Percentiles rank a stretch among this genome's conserved stretches.
These are phyloP conservation scores for Melocanna baccifera DNA, from an alignment of 176 grass and related monocot genomes.

Conservation along the genomic window DNA sequence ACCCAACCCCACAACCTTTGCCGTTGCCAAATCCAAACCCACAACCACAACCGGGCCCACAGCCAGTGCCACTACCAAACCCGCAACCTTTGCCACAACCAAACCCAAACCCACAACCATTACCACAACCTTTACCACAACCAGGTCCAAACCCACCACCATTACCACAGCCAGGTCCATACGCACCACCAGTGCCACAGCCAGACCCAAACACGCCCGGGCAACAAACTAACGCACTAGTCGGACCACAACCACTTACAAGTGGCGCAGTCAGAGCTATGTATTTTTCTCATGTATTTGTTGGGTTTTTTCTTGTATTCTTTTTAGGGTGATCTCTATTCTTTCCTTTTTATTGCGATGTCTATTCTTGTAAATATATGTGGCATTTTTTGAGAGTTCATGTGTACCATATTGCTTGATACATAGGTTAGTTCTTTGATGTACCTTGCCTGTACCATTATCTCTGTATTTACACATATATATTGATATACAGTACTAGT, in stretches of 20 bases:
- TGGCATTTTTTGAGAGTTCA: not conserved
- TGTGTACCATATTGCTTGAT: not conserved
- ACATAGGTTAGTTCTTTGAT: not conserved
- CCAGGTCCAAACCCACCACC: not conserved
- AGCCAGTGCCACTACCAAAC: not conserved
- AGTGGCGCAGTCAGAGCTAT: not conserved
- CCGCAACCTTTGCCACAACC: not conserved
- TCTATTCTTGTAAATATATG: not conserved
- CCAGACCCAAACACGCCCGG: not conserved
- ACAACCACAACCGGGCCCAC: not conserved
- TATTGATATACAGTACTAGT: not conserved
- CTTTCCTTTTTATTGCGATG: not conserved
- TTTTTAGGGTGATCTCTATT: not conserved
- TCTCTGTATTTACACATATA: not conserved
- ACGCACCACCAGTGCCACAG: not conserved
- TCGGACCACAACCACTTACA: not conserved
- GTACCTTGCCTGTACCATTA: not conserved
- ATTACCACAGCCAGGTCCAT: not conserved
- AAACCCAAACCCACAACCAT: not conserved
- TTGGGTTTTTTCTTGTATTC: not conserved
- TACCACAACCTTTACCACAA: not conserved
- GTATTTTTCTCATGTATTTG: not conserved
- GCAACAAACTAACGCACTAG: not conserved
- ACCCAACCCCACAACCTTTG: not conserved
- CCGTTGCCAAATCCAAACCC: not conserved